Evolutionary conservation across 805 yeast genomes (phyloP).

Genomic region (Myxozyma geophila): DNA sequence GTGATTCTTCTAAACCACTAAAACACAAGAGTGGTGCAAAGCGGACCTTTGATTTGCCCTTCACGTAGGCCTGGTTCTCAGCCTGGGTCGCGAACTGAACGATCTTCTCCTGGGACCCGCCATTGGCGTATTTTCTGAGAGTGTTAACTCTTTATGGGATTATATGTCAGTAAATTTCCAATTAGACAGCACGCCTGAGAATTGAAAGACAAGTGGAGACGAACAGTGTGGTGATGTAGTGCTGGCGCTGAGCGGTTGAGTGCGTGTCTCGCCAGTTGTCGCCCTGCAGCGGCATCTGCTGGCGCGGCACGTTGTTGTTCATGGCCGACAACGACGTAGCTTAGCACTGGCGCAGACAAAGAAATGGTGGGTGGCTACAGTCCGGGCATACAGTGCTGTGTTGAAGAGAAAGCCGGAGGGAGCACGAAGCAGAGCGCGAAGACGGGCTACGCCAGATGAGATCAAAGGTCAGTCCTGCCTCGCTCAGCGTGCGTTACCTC

Average conservation of each 20-base stretch:
- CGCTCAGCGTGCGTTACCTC: too few species aligned
- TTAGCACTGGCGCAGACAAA: not conserved
- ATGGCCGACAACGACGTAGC: not conserved
- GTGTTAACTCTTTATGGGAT: conserved; percentile 15
- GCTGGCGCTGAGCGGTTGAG: conserved; percentile 21
- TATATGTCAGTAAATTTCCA: too few species aligned
- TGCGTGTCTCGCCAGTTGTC: conserved; percentile 30
- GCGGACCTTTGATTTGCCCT: conserved; percentile 29
- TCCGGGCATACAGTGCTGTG: not conserved
- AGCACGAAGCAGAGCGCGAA: not conserved
- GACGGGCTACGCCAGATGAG: not conserved
- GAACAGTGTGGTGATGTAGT: conserved; percentile 24
- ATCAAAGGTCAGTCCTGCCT: too few species aligned
- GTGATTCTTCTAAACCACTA: not conserved
- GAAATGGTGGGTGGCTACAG: not conserved
- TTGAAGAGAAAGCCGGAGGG: too few species aligned
- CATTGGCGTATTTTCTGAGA: conserved; percentile 26
- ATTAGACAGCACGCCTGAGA: not conserved
- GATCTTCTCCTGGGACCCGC: conserved; percentile 30
- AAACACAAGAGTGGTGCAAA: not conserved
- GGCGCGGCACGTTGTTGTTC: conserved; percentile 7
- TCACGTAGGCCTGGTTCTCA: conserved; percentile 32
- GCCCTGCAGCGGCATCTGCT: conserved; percentile 17
- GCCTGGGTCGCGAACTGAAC: conserved; percentile 25
- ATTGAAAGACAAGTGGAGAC: not conserved